phyloP scores from a whole-genome alignment of 2,329 filamentous ascomycete species.

The Exophiala calicioides region DNA sequence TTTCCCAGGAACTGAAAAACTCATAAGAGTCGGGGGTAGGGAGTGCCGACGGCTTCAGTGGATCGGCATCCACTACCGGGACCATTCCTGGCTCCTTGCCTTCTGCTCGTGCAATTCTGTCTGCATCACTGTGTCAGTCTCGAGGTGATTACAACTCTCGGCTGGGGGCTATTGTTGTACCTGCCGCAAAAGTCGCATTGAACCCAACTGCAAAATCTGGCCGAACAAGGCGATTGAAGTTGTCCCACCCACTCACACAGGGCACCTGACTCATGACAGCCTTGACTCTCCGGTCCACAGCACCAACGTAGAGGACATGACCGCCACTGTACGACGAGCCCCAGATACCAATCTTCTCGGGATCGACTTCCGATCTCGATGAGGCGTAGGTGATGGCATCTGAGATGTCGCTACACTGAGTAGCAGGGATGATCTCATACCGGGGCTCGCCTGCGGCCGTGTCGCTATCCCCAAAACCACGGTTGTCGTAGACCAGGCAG shows the following conservation, averaged over 20 bases:
- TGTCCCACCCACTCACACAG: constrained; percentile 41
- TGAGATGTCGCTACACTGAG: constrained; percentile 39
- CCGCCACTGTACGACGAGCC: constrained; percentile 44
- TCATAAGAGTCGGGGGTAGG: constrained; percentile 39
- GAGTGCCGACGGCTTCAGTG: constrained; percentile 35
- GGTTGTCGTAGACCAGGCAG: constrained; percentile 39
- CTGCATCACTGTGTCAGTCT: constrained; percentile 14
- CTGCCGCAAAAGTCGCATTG: constrained; percentile 33
- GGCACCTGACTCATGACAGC: constrained; percentile 43
- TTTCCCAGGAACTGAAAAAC: constrained; percentile 39
- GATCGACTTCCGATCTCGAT: constrained; percentile 34
- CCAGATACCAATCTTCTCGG: constrained; percentile 39
- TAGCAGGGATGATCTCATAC: constrained; percentile 37
- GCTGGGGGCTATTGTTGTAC: constrained; percentile 21
- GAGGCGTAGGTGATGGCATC: constrained; percentile 42
- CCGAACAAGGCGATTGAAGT: constrained; percentile 38
- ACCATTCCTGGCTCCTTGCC: constrained; percentile 36
- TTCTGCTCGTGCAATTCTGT: constrained; percentile 34
- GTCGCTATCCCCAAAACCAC: constrained; percentile 37
- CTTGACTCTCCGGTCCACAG: constrained; percentile 44
- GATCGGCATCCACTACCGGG: constrained; percentile 38
- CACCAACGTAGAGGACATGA: constrained; percentile 43
- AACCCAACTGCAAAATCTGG: constrained; percentile 35
- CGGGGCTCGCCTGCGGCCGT: constrained; percentile 37
- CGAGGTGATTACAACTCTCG: not conserved